Evolutionary conservation across 768 basidiomycete genomes (phyloP).

Genomic region (Mycena capillaripes): DNA sequence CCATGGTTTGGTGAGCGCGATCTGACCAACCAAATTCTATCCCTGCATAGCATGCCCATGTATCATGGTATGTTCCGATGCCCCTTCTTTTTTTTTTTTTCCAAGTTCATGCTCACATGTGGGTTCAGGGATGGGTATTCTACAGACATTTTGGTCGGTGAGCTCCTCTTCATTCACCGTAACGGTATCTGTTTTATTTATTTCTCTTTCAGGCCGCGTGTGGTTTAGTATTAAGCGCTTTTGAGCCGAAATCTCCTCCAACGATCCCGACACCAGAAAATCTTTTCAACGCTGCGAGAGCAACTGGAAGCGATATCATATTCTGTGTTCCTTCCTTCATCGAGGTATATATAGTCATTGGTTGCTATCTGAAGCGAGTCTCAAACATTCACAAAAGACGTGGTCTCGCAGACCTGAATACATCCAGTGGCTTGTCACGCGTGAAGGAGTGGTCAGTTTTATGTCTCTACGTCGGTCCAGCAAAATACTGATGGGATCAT

Average conservation of each 20-base stretch:
- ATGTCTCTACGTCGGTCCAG: neutral
- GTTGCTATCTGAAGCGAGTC: slow-evolving; percentile 29
- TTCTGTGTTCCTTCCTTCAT: slow-evolving; percentile 46
- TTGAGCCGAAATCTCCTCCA: slow-evolving; percentile 41
- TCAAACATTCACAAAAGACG: slow-evolving; percentile 27
- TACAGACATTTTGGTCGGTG: slow-evolving; percentile 32
- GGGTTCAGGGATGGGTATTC: slow-evolving; percentile 26
- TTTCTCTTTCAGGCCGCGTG: slow-evolving; percentile 37
- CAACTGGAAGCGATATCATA: slow-evolving; percentile 40
- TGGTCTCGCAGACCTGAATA: slow-evolving; percentile 44
- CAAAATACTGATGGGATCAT: neutral
- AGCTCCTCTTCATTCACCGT: neutral
- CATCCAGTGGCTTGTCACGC: slow-evolving; percentile 32
- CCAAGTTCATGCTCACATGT: too few species aligned
- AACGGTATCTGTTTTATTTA: neutral
- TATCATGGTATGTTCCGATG: slow-evolving; percentile 43
- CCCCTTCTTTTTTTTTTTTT: too few species aligned
- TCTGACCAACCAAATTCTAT: slow-evolving; percentile 39
- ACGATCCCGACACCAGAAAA: slow-evolving; percentile 41
- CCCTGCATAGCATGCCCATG: slow-evolving; percentile 46
- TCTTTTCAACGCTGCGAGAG: slow-evolving; percentile 38
- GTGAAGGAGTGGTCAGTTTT: slow-evolving; percentile 21
- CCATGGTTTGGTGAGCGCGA: slow-evolving; percentile 44
- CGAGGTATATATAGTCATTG: slow-evolving; percentile 48
- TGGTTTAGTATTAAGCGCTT: slow-evolving; percentile 42